Base-by-base conservation (phyloP, 2,329 filamentous ascomycete species). In the Colletotrichum viniferum region DNA sequence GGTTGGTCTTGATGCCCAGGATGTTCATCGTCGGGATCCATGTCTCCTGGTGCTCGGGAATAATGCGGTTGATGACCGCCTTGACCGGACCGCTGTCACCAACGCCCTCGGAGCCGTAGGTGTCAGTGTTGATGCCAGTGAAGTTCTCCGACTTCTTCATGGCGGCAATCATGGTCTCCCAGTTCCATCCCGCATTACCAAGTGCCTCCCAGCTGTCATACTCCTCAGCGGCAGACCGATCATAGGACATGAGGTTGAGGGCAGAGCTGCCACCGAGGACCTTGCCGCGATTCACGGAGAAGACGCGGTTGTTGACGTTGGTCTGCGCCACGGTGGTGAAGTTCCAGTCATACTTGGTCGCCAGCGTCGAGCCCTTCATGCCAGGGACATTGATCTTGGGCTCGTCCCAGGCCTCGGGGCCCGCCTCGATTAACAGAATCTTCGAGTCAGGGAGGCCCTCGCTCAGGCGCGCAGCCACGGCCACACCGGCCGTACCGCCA, bases 221-320 rank as follows among this genome's bases (percentile, higher is more conserved):
- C 52, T 84, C 82, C 43, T 74, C 77, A 9, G 76, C 77, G 13
- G 80, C 77, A 4, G 81, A 81, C 6, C 83, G 78, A 67, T 84
- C 81, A 73, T 82, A 84, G 32, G 81, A 79, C 82, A 84, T 82
- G 61, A 87, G 85, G 76, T 89, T 89, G 34, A 89, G 75, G 0
- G 86, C 83, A 24, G 83, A 86, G 38, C 83, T 85, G 14, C 88
- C 88, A 14, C 88, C 87, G 0, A 90, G 82, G 1, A 87, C 85
- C 64, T 86, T 86, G 13, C 86, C 87, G 7, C 86, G 82, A 16
- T 83, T 83, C 48, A 86, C 84, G 7, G 80, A 64, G 26, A 88
- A 84, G 8, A 81, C 76, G 2, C 85, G 82, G 10, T 81, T 80
- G n/a, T 85, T 83, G 5, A 87, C 82, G 24, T 80, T 76, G 3